phyloP scores from a whole-genome alignment of 2,329 filamentous ascomycete species.

The Purpureocillium lavendulum region DNA sequence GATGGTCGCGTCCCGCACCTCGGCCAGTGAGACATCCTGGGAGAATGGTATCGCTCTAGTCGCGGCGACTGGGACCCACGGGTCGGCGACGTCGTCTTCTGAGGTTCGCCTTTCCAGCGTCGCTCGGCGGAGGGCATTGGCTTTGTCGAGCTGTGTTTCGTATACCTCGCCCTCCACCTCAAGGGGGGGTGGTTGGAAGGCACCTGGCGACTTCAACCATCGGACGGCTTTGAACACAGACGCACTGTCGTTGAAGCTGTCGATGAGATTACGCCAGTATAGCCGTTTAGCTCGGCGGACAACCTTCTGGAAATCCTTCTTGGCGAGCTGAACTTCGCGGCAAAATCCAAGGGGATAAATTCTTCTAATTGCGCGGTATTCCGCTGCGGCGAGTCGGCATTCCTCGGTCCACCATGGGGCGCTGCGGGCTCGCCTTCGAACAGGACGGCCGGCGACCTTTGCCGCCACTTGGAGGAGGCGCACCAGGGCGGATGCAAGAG shows the following conservation, averaged over 20 bases:
- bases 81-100: slow-evolving; percentile 8
- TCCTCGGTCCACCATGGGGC: slow-evolving; percentile 10
- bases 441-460: slow-evolving; percentile 3
- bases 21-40: slow-evolving; percentile 7
- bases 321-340: slow-evolving; percentile 7
- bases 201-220: slow-evolving; percentile 6
- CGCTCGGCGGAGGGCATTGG: slow-evolving; percentile 7
- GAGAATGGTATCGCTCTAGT: slow-evolving; percentile 7
- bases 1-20: slow-evolving; percentile 8
- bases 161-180: slow-evolving; percentile 8
- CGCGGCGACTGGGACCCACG: slow-evolving; percentile 5
- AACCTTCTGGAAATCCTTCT: slow-evolving; percentile 5
- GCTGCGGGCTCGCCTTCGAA: slow-evolving; percentile 4
- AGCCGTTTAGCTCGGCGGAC: slow-evolving; percentile 5
- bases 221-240: slow-evolving; percentile 1
- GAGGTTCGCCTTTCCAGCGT: slow-evolving; percentile 9
- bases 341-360: slow-evolving; percentile 8
- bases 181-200: slow-evolving; percentile 9
- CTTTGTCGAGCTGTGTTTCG: slow-evolving; percentile 10
- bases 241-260: slow-evolving; percentile 6
- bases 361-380: slow-evolving; percentile 7
- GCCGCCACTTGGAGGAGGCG: slow-evolving; percentile 5
- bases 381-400: slow-evolving; percentile 6
- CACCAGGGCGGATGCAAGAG: slow-evolving; percentile 5
- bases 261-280: slow-evolving; percentile 9